Evolutionary conservation across 75 land plant species (phyloP).

Genomic region (Cunninghamia lanceolata): DNA sequence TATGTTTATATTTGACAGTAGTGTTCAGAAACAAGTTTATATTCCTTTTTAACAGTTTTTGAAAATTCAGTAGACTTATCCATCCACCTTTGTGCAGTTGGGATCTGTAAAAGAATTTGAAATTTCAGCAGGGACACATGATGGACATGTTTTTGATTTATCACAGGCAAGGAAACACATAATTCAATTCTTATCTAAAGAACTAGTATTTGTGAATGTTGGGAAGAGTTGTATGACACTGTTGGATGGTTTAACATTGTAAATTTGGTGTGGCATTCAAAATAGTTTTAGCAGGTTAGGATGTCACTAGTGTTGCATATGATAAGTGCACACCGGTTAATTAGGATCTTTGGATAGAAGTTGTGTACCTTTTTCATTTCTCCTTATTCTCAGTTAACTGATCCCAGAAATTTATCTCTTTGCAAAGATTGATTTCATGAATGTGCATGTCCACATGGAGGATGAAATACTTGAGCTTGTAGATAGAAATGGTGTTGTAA

Average conservation of each 20-base stretch:
- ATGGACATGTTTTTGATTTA: slow-evolving; percentile 64
- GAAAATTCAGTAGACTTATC: not conserved
- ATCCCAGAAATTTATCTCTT: slow-evolving; percentile 1
- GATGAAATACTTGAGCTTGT: slow-evolving; percentile 63
- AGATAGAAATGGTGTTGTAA: slow-evolving; percentile 22
- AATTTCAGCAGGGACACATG: slow-evolving; percentile 59
- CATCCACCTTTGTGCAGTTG: slow-evolving; percentile 36
- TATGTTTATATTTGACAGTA: slow-evolving; percentile 15
- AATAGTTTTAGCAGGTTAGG: not conserved
- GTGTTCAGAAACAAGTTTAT: not conserved
- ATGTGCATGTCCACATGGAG: slow-evolving; percentile 71
- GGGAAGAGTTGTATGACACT: not conserved
- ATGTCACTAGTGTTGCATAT: not conserved
- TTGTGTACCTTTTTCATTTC: not conserved
- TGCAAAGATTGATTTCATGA: slow-evolving; percentile 69
- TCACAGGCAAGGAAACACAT: slow-evolving; percentile 60
- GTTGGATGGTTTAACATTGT: not conserved
- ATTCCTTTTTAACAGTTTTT: not conserved
- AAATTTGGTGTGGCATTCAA: not conserved
- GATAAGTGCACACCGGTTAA: not conserved
- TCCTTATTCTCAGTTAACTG: not conserved
- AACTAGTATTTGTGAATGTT: not conserved
- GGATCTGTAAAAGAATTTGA: slow-evolving; percentile 53
- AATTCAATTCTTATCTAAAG: not conserved
- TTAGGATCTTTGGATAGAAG: not conserved